Base-by-base conservation (phyloP, 75 land plant genomes). In the Pinus taeda region DNA sequence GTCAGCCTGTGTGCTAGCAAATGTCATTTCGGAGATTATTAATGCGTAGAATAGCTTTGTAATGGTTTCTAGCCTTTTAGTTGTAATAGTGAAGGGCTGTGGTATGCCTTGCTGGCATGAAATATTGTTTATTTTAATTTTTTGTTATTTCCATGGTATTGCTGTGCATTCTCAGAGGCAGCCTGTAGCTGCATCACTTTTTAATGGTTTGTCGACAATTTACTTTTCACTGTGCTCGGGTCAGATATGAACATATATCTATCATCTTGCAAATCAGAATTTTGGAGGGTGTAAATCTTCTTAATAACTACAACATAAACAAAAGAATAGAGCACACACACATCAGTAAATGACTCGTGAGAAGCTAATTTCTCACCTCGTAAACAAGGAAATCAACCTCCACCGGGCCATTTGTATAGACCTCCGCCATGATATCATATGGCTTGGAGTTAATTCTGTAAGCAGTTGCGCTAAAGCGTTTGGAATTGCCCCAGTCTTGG, bases 371-470 rank as follows among this genome's bases (percentile, higher is more conserved):
- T 21, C 45, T 49, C 59, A 83, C 86, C 87, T 85, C 86, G 59
- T 64, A 85, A 24, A 85, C 87, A 24, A 39, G 49, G 62, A 82
- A 84, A 55, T 87, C 75, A 33, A 84, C 87, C 62, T 85, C 87
- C 36, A 85, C 77, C 7, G 87, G 87, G 6, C 87, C 87, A 73
- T 85, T 83, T n/a, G 36, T 84, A 70, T 84, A 84, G 22, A 85
- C 67, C 78, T 85, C 87, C 3, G 86, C 75, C 85, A 74, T 78
- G 12, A 85, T 86, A 53, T 79, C 86, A 60, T 84, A 57, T 4
- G 79, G 81, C 15, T 84, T 82, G 57, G 77, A 70, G 15, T 57
- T 55, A 13, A 85, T 58, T 7, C 56, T 64, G 74, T 85, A 85
- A 21, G 87, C 81, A 72, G 76, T 83, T n/a, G 71, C 69, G 30